Conservation (phyloP, 352 stramenopile genomes). For the Globisporangium nunn region DNA sequence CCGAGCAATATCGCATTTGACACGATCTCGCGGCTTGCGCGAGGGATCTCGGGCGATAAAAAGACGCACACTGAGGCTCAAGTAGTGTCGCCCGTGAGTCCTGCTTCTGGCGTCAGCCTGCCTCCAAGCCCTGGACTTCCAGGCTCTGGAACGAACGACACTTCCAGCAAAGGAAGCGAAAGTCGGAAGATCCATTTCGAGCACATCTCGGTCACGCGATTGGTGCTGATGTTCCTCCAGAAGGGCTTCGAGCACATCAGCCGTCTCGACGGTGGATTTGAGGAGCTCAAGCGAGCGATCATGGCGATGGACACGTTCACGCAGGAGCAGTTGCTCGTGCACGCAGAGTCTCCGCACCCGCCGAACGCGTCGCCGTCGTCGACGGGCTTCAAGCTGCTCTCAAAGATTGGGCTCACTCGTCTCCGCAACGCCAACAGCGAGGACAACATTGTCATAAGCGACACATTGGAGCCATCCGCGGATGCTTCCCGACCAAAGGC, state of each 20-base stretch:
- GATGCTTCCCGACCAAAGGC: conserved; percentile 10
- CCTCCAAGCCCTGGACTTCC: conserved; percentile 13
- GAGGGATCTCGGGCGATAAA: conserved; percentile 58
- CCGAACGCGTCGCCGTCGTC: conserved; percentile 12
- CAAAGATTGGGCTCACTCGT: conserved; percentile 44
- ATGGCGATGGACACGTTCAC: conserved; percentile 48
- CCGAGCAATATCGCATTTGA: conserved; percentile 36
- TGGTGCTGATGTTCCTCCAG: conserved; percentile 83
- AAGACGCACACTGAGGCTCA: not conserved
- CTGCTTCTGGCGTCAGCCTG: not conserved
- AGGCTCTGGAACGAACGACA: conserved; percentile 25
- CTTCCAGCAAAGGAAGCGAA: conserved; percentile 15
- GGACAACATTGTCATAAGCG: conserved; percentile 16
- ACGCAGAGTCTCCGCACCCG: conserved; percentile 8
- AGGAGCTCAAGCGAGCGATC: conserved; percentile 69
- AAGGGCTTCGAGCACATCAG: conserved; percentile 86
- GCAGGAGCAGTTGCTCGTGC: conserved; percentile 71
- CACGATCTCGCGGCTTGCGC: conserved; percentile 44
- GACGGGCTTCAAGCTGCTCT: conserved; percentile 33
- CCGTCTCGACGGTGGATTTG: conserved; percentile 73
- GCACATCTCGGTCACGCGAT: conserved; percentile 66
- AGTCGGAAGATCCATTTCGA: conserved; percentile 26
- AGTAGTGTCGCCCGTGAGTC: conserved; percentile 1
- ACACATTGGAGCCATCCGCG: not conserved
- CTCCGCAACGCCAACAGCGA: conserved; percentile 27